Conservation (phyloP, 768 basidiomycete genomes). For the Boletus reticulatus region DNA sequence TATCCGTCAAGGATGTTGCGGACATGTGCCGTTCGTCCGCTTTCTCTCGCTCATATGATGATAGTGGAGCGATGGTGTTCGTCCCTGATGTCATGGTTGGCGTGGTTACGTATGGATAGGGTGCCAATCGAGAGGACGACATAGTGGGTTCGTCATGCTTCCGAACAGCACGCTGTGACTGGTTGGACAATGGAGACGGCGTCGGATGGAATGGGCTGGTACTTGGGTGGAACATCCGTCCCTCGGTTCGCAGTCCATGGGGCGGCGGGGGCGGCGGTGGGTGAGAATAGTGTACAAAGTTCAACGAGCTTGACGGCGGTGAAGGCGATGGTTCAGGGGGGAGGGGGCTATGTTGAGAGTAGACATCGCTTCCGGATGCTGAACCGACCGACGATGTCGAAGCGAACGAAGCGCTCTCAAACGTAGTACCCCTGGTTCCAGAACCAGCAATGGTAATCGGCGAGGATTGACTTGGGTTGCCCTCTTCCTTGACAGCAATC, state of each 20-base stretch:
- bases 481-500: slow-evolving; percentile 28
- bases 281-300: slow-evolving; percentile 57
- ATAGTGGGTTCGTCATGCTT: slow-evolving; percentile 35
- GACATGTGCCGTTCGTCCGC: slow-evolving; percentile 51
- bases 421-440: slow-evolving; percentile 43
- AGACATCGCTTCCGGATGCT: slow-evolving; percentile 57
- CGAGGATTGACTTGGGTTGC: slow-evolving; percentile 22
- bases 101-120: slow-evolving; percentile 38
- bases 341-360: slow-evolving; percentile 45
- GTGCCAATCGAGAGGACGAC: slow-evolving; percentile 36
- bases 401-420: slow-evolving; percentile 48
- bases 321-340: slow-evolving; percentile 56
- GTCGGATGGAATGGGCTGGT: slow-evolving; percentile 35
- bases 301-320: slow-evolving; percentile 54
- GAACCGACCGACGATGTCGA: slow-evolving; percentile 51
- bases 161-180: slow-evolving; percentile 34
- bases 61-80: slow-evolving; percentile 22
- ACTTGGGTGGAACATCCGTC: slow-evolving; percentile 26
- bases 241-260: slow-evolving; percentile 31
- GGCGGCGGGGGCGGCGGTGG: slow-evolving; percentile 35
- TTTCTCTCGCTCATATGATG: slow-evolving; percentile 57
- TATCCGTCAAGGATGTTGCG: slow-evolving; percentile 42
- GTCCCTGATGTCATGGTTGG: slow-evolving; percentile 36
- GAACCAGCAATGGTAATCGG: slow-evolving; percentile 46
- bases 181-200: slow-evolving; percentile 40